Base-by-base conservation (phyloP, 225 moss, liverwort and hornwort species). In the Pleurozium schreberi region DNA sequence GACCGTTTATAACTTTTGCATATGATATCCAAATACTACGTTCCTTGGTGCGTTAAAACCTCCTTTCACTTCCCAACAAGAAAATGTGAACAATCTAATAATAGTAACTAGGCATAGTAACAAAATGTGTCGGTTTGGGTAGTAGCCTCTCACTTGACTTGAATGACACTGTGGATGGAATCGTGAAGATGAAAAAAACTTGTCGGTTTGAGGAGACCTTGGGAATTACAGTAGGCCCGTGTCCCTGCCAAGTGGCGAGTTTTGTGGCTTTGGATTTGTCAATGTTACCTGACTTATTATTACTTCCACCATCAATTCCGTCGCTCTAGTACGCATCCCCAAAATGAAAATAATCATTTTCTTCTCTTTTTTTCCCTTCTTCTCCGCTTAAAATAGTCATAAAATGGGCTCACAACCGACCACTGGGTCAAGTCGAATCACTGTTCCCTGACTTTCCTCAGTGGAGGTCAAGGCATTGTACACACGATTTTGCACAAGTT, bases 21-120 rank as follows among this genome's bases (percentile, higher is more conserved):
- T 70, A 69, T 0, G 5, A 0, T 42, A 42, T 69, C 26, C 26
- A 43, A 71, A 71, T 42, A 4, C 2, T 4, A 2, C 3, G 1
- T 70, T 70, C 18, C 26, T 43, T 43, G 25, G 5, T 70, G 70
- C 0, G 1, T 42, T 43, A 7, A 5, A 71, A 27, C 43, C 27
- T 71, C 43, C 9, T 43, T 43, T 43, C 43, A 27, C 5, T 71
- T 43, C 14, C 26, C 26, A 26, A 40, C 14, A 70, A 26, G 8
- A 70, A 23, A 71, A 27, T 16, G 27, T 71, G 9, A 27, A 71
- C 4, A 43, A 0, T 28, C 6, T 43, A 28, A 43, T 28, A 9
- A 43, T 27, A 66, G 7, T 19, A 18, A 55, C 17, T 55, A 55
- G 8, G 42, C 5, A 42, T 21, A 66, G 5, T 19, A 53, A 18